These are phyloP conservation scores for Penicillium canescens DNA, from an alignment of 495 filamentous ascomycete species.

Conservation along the genomic window DNA sequence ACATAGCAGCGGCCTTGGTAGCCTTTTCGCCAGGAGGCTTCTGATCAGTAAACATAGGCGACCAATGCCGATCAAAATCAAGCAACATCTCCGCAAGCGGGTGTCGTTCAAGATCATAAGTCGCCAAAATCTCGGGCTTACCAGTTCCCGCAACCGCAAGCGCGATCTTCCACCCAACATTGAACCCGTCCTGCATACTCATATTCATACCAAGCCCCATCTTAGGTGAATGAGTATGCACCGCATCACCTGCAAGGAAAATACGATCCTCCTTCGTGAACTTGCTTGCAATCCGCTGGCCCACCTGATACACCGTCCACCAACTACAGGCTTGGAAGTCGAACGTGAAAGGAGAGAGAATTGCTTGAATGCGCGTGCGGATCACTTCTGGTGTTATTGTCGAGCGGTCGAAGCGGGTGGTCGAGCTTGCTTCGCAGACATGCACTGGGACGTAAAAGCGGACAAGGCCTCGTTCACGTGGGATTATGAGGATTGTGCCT, in stretches of 20 bases:
- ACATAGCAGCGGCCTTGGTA: constrained; percentile 24
- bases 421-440: constrained; percentile 11
- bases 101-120: constrained; percentile 71
- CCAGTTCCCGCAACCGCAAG: constrained; percentile 62
- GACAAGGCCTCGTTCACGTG: constrained; percentile 64
- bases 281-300: constrained; percentile 68
- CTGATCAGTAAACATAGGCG: constrained; percentile 19
- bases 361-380: constrained; percentile 57
- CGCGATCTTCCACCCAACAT: constrained; percentile 81
- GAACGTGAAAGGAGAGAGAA: constrained; percentile 61
- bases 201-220: constrained; percentile 88
- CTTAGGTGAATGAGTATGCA: constrained; percentile 81
- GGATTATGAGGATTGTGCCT: constrained; percentile 67
- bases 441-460: constrained; percentile 72
- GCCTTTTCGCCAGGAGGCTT: background rate
- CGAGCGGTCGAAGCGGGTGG: constrained; percentile 43
- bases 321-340: constrained; percentile 56
- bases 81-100: constrained; percentile 70
- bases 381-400: constrained; percentile 62
- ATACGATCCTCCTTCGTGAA: constrained; percentile 68
- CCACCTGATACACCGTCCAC: constrained; percentile 66
- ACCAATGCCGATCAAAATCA: constrained; percentile 58
- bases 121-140: constrained; percentile 57
- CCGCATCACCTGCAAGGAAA: constrained; percentile 79
- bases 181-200: constrained; percentile 76